A percentile compares a stretch with the other conserved stretches of the same genome.
Conservation (phyloP, 345 rosid species). For the Dimocarpus longan region DNA sequence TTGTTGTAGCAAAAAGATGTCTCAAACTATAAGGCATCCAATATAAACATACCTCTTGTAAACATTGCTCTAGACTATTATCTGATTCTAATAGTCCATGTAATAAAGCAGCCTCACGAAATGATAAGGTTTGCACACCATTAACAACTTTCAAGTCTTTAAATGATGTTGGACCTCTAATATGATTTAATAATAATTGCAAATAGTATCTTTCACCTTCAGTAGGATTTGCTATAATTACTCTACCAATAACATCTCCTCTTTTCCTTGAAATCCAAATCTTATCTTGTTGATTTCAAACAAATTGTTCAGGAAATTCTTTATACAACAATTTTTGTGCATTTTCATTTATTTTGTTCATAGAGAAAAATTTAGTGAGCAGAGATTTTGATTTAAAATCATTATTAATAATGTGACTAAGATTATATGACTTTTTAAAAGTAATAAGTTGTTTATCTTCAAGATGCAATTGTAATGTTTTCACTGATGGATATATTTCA, state of each 20-base stretch:
- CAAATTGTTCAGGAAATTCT: too few species aligned
- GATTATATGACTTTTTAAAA: too few species aligned
- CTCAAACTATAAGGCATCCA: neutral
- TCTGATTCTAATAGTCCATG: neutral
- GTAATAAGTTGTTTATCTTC: too few species aligned
- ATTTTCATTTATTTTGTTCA: neutral
- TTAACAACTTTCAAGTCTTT: neutral
- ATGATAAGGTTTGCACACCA: neutral
- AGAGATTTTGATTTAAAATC: neutral
- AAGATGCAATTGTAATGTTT: neutral
- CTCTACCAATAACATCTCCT: too few species aligned
- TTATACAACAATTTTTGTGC: neutral
- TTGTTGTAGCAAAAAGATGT: too few species aligned
- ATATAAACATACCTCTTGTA: neutral
- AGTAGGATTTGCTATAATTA: too few species aligned
- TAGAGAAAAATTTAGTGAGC: neutral
- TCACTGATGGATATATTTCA: neutral
- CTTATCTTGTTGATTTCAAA: too few species aligned
- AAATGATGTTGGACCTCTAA: too few species aligned
- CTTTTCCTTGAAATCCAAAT: too few species aligned
- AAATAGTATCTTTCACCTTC: too few species aligned
- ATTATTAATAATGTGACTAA: too few species aligned
- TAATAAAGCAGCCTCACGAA: neutral
- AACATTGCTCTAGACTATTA: neutral
- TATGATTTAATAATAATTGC: too few species aligned